Base-by-base conservation (phyloP, 2,329 filamentous ascomycete genomes). In the Pleoardoris graminearum region DNA sequence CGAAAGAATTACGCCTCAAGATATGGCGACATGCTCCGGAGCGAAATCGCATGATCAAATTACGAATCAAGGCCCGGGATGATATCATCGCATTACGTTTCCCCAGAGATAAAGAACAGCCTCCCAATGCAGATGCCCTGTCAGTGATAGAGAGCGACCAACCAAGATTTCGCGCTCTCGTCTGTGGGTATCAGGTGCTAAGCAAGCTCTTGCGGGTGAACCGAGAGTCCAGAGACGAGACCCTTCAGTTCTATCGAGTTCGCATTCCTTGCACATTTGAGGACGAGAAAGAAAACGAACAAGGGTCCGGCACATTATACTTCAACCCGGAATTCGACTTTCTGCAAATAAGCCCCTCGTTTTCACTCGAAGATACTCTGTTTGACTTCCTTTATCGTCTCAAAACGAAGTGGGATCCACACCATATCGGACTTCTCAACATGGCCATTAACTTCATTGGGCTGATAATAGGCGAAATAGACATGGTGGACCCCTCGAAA, bases 211-310 rank as follows among this genome's bases (percentile, higher is more conserved):
- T 47, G 30, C 25, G 30, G 22, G 43, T 47, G 27, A 47, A n/a
- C 25, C 43, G 43, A n/a, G 43, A 47, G 23, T 33, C 43, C 14
- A 14, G 43, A 33, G 43, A 36, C 12, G 43, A 47, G 29, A 19
- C 43, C 7, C 17, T 47, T 19, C 43, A 27, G 19, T 47, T 47
- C 16, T 36, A 47, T 33, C 43, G 43, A 22, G 29, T 47, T 47
- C 43, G 35, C 19, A 33, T 47, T 22, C 43, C 43, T 36, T 47
- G 43, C 43, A 36, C 43, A 47, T 47, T 47, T 47, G 43, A 19
- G 19, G 43, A 47, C 30, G n/a, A 27, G 19, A 47, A 47, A 30
- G n/a, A 22, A 14, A 47, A 39, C 22, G 33, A 27, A 48, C 17
- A 22, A 23, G 23, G 22, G 22, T 39, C 36, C n/a, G 32, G 35